phyloP scores from a whole-genome alignment of 2,329 filamentous ascomycete genomes.

The Fusarium tuaranense region DNA sequence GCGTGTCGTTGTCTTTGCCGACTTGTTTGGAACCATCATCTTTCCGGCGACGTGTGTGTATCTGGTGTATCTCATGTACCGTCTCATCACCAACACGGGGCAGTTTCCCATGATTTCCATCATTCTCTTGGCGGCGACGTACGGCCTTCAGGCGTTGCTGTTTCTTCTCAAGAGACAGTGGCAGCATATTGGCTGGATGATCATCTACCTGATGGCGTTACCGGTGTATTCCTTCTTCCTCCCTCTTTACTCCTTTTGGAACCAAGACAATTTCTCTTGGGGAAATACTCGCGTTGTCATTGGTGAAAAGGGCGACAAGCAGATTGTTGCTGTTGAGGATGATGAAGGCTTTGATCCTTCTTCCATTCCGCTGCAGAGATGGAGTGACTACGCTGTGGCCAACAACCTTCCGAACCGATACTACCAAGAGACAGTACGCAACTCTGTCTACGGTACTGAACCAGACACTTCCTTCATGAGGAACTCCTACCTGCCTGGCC shows the following conservation, averaged over 20 bases:
- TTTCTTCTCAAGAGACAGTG: constrained; percentile 98
- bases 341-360: constrained; percentile 86
- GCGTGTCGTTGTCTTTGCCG: constrained; percentile 95
- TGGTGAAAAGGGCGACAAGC: constrained; percentile 90
- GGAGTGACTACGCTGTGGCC: constrained; percentile 91
- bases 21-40: constrained; percentile 92
- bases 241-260: constrained; percentile 99
- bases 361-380: constrained; percentile 92
- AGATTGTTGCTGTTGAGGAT: constrained; percentile 85
- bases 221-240: constrained; percentile 93
- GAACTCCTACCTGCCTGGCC: constrained; percentile 83
- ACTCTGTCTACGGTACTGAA: constrained; percentile 48
- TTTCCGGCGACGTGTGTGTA: constrained; percentile 91
- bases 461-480: constrained; percentile 72
- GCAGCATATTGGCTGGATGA: constrained; percentile 99
- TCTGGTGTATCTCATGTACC: constrained; percentile 88
- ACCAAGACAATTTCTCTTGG: constrained; percentile 99
- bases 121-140: constrained; percentile 88
- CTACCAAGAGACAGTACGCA: constrained; percentile 62
- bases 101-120: constrained; percentile 90
- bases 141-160: constrained; percentile 94
- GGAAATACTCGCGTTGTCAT: constrained; percentile 98
- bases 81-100: constrained; percentile 74
- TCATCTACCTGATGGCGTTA: constrained; percentile 96
- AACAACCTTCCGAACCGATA: constrained; percentile 95